A percentile compares a stretch with the other conserved stretches of the same genome.
Conservation (phyloP, 2,329 filamentous ascomycete genomes). For the Macrophomina pseudophaseolina region DNA sequence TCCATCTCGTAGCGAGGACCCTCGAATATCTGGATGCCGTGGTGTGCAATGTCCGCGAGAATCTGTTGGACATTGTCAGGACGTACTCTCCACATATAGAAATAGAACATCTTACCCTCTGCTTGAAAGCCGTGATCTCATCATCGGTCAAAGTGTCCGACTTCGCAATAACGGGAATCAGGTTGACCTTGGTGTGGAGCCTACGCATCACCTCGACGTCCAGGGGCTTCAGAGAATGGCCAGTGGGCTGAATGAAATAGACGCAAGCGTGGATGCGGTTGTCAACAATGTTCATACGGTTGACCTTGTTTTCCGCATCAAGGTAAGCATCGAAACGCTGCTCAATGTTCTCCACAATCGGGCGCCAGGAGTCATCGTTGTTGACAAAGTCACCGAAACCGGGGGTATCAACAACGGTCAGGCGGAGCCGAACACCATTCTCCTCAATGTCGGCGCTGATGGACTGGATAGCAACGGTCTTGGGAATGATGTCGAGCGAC, state of each 20-base stretch:
- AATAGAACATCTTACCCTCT: conserved; percentile 71
- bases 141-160: conserved; percentile 97
- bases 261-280: conserved; percentile 99
- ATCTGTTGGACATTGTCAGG: conserved; percentile 66
- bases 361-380: conserved; percentile 99
- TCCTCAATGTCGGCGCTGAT: conserved; percentile 80
- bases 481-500: conserved; percentile 96
- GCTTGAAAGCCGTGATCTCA: conserved; percentile 93
- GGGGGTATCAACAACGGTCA: conserved; percentile 97
- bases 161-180: conserved; percentile 99
- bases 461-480: conserved; percentile 65
- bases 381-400: conserved; percentile 99
- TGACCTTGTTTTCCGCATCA: conserved; percentile 99
- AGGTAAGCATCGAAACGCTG: conserved; percentile 98
- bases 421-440: conserved; percentile 91
- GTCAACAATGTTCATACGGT: conserved; percentile 99
- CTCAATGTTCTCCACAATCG: conserved; percentile 99
- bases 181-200: conserved; percentile 99
- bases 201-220: conserved; percentile 99
- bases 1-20: conserved; percentile 98
- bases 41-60: conserved; percentile 92
- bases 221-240: conserved; percentile 96
- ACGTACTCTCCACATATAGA: background rate
- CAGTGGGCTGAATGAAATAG: conserved; percentile 99
- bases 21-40: conserved; percentile 98